A percentile compares a stretch with the other conserved stretches of the same genome.
phyloP scores from a whole-genome alignment of 2,329 filamentous ascomycete species.

The Epicoccum nigrum region DNA sequence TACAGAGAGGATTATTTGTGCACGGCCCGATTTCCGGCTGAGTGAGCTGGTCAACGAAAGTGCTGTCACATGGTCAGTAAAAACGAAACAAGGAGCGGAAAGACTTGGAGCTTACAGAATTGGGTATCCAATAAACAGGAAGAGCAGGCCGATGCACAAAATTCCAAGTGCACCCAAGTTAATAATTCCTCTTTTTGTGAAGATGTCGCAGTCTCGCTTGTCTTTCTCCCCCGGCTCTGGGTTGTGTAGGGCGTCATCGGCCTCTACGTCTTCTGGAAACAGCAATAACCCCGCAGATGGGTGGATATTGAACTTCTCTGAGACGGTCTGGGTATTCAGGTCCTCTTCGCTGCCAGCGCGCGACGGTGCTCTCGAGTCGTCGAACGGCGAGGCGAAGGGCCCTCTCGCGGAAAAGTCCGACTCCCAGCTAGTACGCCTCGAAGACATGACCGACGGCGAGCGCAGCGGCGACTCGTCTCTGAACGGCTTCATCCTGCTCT shows the following conservation, averaged over 20 bases:
- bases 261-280: slow-evolving; percentile 75
- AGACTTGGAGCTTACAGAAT: slow-evolving; percentile 63
- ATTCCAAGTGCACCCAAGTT: slow-evolving; percentile 69
- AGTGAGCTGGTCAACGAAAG: slow-evolving; percentile 59
- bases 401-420: slow-evolving; percentile 63
- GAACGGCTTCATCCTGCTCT: slow-evolving; percentile 56
- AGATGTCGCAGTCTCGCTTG: slow-evolving; percentile 67
- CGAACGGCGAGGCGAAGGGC: slow-evolving; percentile 62
- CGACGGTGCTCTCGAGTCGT: slow-evolving; percentile 65
- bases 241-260: slow-evolving; percentile 75
- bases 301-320: slow-evolving; percentile 75
- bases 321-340: slow-evolving; percentile 73
- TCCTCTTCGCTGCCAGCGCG: slow-evolving; percentile 69
- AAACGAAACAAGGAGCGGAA: not conserved
- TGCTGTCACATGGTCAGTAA: slow-evolving; percentile 51
- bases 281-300: slow-evolving; percentile 70
- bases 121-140: slow-evolving; percentile 73
- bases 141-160: slow-evolving; percentile 65
- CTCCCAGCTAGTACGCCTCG: slow-evolving; percentile 69
- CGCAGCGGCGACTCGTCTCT: slow-evolving; percentile 58
- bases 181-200: slow-evolving; percentile 66
- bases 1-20: slow-evolving; percentile 54
- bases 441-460: slow-evolving; percentile 63
- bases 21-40: slow-evolving; percentile 47
- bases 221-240: slow-evolving; percentile 70